Base-by-base conservation (phyloP, 306 rosid genomes). In the Lablab purpureus region DNA sequence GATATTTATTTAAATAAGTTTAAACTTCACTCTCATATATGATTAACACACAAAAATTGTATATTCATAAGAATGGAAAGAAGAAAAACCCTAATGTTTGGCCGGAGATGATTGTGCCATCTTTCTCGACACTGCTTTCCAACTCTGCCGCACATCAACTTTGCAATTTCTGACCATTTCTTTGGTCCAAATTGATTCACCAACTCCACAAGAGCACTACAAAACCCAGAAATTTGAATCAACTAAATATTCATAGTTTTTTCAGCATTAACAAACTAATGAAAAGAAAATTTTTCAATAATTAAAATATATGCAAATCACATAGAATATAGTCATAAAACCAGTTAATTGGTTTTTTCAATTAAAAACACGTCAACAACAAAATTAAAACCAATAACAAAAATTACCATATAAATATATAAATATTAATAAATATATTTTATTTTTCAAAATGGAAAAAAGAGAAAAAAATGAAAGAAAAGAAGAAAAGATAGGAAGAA, bases 91-190 rank as follows among this genome's bases (percentile, higher is more conserved):
- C 74, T 90, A 67, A 91, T 85, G 75, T 91, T 84, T 32, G 98
- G 97, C 25, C 83, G 73, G 17, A 94, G 82, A 88, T 94, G 96
- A 41, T 91, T 91, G 84, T 84, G 87, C 96, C 97, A 94, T 83
- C 98, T 89, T 75, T 94, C 97, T 32, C 97, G 81, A 10, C 96
- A 90, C 54, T 94, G 93, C 75, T 91, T 94, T 12, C 92, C 98
- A 10, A 82, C 85, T 70, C 97, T 85, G 10, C 90, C 89, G 1
- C 5, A 27, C 45, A 93, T 69, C 36, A 37, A n/a, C 25, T 80
- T 86, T 0, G 94, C 93, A 54, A 93, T 84, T 55, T 76, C 65
- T 1, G 92, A 78, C 98, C 98, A 93, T 75, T 89, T 91, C 36
- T 84, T 89, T 1, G 12, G 45, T 4, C 97, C 97, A 68, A 36